A percentile compares a stretch with the other conserved stretches of the same genome.
Evolutionary conservation across 75 land plant species (phyloP).

Genomic region (Isoetes taiwanensis): DNA sequence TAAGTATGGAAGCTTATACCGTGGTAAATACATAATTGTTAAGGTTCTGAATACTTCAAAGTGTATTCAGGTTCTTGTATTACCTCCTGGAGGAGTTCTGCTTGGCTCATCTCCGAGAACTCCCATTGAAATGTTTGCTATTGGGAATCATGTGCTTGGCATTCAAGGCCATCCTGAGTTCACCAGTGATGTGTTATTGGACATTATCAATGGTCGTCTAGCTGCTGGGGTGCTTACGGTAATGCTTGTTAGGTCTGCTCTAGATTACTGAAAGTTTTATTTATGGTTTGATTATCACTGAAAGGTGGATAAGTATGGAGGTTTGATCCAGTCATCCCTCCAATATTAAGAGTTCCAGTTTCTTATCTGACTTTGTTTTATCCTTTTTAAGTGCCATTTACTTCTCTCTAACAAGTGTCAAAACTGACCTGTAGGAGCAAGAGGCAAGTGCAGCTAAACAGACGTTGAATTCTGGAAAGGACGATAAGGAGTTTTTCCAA

Average conservation of each 20-base stretch:
- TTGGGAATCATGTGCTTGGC: conserved; percentile 53
- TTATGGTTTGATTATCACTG: too few species aligned
- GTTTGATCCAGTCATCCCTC: too few species aligned
- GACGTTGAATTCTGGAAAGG: conserved; percentile 19
- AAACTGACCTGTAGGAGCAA: too few species aligned
- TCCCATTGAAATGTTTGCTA: conserved; percentile 53
- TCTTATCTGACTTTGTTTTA: too few species aligned
- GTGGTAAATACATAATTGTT: too few species aligned
- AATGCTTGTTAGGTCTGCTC: too few species aligned
- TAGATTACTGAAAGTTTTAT: too few species aligned
- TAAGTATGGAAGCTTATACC: too few species aligned
- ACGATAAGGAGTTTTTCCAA: conserved; percentile 47
- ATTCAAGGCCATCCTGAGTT: conserved; percentile 99
- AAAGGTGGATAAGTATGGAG: too few species aligned
- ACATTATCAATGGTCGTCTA: conserved; percentile 49
- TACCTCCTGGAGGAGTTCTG: conserved; percentile 53
- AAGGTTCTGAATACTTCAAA: too few species aligned
- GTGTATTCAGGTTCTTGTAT: conserved; percentile 34
- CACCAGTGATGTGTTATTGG: conserved; percentile 47
- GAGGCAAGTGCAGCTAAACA: conserved; percentile 34
- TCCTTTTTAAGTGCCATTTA: too few species aligned
- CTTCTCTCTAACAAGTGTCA: neutral
- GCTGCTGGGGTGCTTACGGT: conserved; percentile 27
- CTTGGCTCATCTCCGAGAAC: conserved; percentile 61
- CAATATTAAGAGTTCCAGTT: too few species aligned